Percentiles rank a stretch among this genome's conserved stretches.
These are phyloP conservation scores for Mrakia gelida DNA, from an alignment of 768 basidiomycete species.

Conservation along the genomic window DNA sequence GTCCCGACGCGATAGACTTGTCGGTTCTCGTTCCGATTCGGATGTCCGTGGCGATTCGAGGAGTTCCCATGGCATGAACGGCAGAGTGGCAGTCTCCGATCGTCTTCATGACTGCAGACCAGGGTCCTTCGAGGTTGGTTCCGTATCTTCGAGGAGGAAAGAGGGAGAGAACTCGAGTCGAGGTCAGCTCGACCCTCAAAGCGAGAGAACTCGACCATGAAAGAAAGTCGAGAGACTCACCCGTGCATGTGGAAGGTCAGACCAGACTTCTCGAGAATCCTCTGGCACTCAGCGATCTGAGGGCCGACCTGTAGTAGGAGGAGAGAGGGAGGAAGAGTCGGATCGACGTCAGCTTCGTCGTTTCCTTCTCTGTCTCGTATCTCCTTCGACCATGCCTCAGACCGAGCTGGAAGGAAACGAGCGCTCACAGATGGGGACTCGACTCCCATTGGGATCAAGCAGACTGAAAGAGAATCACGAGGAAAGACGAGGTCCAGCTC, in stretches of 20 bases:
- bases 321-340: conserved; percentile 21
- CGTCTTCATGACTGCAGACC: conserved; percentile 73
- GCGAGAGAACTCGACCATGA: not conserved
- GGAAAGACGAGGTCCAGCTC: not conserved
- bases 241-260: conserved; percentile 66
- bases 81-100: conserved; percentile 79
- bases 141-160: conserved; percentile 31
- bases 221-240: not conserved
- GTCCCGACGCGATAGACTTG: conserved; percentile 53
- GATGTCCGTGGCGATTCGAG: conserved; percentile 83
- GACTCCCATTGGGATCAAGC: conserved; percentile 3
- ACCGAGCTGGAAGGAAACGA: not conserved
- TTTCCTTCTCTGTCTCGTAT: not conserved
- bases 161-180: too few species aligned
- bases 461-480: not conserved
- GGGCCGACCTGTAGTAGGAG: conserved; percentile 39
- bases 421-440: not conserved
- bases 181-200: not conserved
- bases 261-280: conserved; percentile 75
- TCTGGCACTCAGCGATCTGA: conserved; percentile 55
- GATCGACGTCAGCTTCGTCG: conserved; percentile 10
- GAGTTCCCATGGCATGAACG: conserved; percentile 54
- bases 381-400: too few species aligned
- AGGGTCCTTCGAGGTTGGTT: conserved; percentile 60
- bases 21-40: conserved; percentile 87